phyloP scores from a whole-genome alignment of 306 rosid genomes.

The Elaeagnus macrophylla region DNA sequence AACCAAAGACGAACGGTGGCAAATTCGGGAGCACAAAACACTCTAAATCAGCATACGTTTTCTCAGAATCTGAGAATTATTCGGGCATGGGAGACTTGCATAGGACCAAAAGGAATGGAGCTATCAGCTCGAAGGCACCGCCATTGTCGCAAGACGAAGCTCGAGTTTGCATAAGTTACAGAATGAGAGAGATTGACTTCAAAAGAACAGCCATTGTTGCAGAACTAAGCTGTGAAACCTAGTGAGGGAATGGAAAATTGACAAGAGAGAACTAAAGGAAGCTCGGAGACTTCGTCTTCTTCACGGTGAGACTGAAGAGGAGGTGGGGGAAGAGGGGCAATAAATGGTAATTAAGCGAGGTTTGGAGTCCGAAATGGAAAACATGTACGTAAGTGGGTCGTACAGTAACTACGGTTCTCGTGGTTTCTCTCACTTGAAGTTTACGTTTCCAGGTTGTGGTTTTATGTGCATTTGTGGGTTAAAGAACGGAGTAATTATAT shows the following conservation, averaged over 20 bases:
- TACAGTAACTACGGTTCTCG: constrained; percentile 1
- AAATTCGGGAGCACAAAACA: constrained; percentile 5
- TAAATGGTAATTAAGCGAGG: constrained; percentile 25
- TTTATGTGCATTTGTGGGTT: constrained; percentile 25
- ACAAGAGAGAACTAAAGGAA: constrained; percentile 7
- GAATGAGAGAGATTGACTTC: constrained; percentile 17
- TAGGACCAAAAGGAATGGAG: constrained; percentile 4
- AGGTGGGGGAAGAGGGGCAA: constrained; percentile 38
- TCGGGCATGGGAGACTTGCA: constrained; percentile 1
- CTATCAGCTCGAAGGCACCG: constrained; percentile 8
- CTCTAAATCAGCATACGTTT: neutral
- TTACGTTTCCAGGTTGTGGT: constrained; percentile 35
- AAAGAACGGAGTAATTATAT: too few relatives aligned
- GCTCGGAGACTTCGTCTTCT: constrained; percentile 24
- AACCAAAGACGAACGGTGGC: constrained; percentile 9
- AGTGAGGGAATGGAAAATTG: neutral
- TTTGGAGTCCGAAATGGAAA: constrained; percentile 38
- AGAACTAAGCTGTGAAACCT: neutral
- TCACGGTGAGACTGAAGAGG: neutral
- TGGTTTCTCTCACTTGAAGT: constrained; percentile 42
- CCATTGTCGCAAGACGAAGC: constrained; percentile 26
- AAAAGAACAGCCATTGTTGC: constrained; percentile 10
- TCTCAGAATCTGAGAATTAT: neutral
- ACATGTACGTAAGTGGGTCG: constrained; percentile 20
- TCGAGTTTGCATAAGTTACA: constrained; percentile 6